phyloP scores from a whole-genome alignment of 2,329 filamentous ascomycete species.

The Fusarium sp. region DNA sequence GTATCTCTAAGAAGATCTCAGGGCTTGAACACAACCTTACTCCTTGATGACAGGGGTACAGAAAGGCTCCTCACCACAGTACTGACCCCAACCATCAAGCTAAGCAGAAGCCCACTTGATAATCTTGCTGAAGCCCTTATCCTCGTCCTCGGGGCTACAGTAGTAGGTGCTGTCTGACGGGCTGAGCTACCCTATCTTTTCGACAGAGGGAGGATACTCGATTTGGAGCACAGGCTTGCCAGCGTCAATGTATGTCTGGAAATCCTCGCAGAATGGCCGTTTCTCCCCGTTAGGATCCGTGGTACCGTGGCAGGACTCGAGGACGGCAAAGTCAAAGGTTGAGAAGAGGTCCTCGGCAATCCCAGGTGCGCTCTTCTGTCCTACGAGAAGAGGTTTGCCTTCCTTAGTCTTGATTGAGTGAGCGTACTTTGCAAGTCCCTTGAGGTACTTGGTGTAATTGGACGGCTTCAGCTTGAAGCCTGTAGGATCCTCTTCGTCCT shows the following conservation, averaged over 20 bases:
- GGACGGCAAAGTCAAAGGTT: slow-evolving; percentile 53
- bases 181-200: slow-evolving; percentile 43
- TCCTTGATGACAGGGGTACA: slow-evolving; percentile 43
- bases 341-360: slow-evolving; percentile 46
- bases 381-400: slow-evolving; percentile 48
- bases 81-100: slow-evolving; percentile 53
- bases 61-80: slow-evolving; percentile 47
- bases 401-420: slow-evolving; percentile 47
- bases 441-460: slow-evolving; percentile 51
- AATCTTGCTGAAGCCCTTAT: slow-evolving; percentile 52
- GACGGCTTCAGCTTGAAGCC: slow-evolving; percentile 49
- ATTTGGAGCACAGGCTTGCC: slow-evolving; percentile 54
- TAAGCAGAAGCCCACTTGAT: slow-evolving; percentile 52
- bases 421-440: slow-evolving; percentile 48
- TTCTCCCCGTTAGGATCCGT: slow-evolving; percentile 33
- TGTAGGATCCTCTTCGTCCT: slow-evolving; percentile 46
- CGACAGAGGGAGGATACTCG: slow-evolving; percentile 52
- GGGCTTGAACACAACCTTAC: slow-evolving; percentile 5
- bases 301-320: slow-evolving; percentile 54
- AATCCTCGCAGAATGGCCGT: slow-evolving; percentile 50
- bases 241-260: slow-evolving; percentile 49
- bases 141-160: slow-evolving; percentile 44
- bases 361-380: slow-evolving; percentile 53
- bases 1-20: background rate
- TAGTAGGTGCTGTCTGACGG: slow-evolving; percentile 46